Evolutionary conservation across 2,329 filamentous ascomycete species (phyloP), one percentile per base, ranked within the genome.

Genomic region (Neoarthrinium moseri): DNA sequence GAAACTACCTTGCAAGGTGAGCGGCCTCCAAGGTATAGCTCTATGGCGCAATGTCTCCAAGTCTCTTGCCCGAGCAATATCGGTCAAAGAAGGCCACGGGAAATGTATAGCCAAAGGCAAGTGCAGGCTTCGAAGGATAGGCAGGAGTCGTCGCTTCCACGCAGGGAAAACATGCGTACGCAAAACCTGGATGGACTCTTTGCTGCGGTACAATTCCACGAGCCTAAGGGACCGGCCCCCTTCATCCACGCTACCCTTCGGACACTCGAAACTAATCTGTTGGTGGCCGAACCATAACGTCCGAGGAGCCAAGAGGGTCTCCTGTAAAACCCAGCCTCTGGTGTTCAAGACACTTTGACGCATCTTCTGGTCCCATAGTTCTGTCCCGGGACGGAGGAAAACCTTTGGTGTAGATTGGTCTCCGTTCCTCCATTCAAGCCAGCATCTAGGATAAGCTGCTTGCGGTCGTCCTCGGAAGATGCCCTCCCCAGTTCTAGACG

Each of bases 311-410:
- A 48, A 26, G 23, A 48, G 46, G 18, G 37, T 46, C 18, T 46
- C 47, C 24, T 46, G 43, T 12, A 46, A 18, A 24, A 46, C 32
- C 26, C 37, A 46, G 11, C 38, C 32, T 37, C 47, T 38, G 4
- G 36, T 42, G 12, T 48, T 41, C 6, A 38, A 36, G 37, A 40
- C n/a, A 26, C 46, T 45, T 10, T 41, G 37, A 13, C 27, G 46
- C 46, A 48, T 45, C n/a, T 34, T 49, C 20, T 45, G 33, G 23
- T 46, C 46, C 42, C 36, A 45, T 18, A 45, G 24, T 33, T 49
- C 37, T 6, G 30, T 32, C 5, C 46, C 43, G 6, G 15, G 32
- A 12, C 37, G 42, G 11, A 45, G 7, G 32, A 46, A 49, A 12
- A 46, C 43, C 26, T 43, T 38, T 18, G 43, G 7, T 2, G 15